Evolutionary conservation across 768 basidiomycete genomes (phyloP).

Genomic region (Tylopilus subfusipes): DNA sequence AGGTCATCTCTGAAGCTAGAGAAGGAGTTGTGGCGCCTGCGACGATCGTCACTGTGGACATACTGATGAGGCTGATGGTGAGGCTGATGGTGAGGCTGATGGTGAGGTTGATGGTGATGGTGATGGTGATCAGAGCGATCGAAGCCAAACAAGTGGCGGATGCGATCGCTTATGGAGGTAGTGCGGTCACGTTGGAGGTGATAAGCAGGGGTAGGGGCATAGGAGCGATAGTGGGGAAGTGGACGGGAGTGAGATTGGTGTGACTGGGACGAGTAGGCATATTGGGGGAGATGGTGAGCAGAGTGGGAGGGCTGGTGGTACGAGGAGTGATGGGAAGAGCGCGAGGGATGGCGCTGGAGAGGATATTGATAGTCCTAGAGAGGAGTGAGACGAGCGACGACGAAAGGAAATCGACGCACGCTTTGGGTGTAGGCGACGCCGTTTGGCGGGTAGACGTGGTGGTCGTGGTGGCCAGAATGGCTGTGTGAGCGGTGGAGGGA

Average conservation of each 20-base stretch:
- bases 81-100: too few species aligned
- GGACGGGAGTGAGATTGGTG: conserved; percentile 15
- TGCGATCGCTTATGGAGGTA: conserved; percentile 35
- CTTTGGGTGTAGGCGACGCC: conserved; percentile 5
- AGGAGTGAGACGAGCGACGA: neutral
- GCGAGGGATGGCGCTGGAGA: conserved; percentile 13
- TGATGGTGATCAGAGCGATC: conserved; percentile 9
- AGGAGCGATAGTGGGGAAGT: conserved; percentile 13
- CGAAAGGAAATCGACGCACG: neutral
- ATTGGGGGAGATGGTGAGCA: conserved; percentile 13
- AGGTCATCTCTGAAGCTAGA: conserved; percentile 21
- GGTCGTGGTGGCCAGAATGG: neutral
- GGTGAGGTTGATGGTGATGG: conserved; percentile 7
- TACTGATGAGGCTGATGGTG: neutral
- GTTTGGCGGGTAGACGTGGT: neutral
- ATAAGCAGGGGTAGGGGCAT: conserved; percentile 5
- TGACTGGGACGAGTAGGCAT: conserved; percentile 2
- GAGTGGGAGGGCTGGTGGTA: conserved; percentile 20
- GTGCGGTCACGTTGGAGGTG: conserved; percentile 15
- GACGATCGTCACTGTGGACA: conserved; percentile 7
- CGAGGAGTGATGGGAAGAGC: conserved; percentile 10
- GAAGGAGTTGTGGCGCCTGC: conserved; percentile 27
- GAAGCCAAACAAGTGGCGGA: conserved; percentile 38
- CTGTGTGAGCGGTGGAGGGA: conserved; percentile 10
- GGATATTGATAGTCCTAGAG: conserved; percentile 17